phyloP scores from a whole-genome alignment of 2,329 filamentous ascomycete species.

The Endocalyx cinctus region DNA sequence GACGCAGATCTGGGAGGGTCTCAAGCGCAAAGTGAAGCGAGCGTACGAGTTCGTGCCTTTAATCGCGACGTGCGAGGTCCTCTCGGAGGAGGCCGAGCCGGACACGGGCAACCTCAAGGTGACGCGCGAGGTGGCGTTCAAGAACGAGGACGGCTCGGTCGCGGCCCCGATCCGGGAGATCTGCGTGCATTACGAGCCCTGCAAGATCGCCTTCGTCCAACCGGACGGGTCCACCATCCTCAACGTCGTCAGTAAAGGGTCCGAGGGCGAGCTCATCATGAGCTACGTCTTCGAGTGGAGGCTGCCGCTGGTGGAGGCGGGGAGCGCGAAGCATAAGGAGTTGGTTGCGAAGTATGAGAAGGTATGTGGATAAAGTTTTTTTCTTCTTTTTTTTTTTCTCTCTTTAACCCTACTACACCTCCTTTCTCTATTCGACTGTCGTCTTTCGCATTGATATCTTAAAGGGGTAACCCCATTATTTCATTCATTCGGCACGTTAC shows the following conservation, averaged over 20 bases:
- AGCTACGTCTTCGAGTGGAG: conserved; percentile 33
- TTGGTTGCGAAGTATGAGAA: conserved; percentile 23
- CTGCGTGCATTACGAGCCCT: conserved; percentile 27
- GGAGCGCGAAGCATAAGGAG: conserved; percentile 20
- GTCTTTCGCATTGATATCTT: too few species aligned
- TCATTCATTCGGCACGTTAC: neutral
- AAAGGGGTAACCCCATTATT: neutral
- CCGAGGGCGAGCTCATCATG: conserved; percentile 26
- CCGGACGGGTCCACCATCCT: conserved; percentile 31
- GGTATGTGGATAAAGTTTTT: conserved; percentile 11
- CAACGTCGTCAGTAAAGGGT: conserved; percentile 28
- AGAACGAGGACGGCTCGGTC: conserved; percentile 7
- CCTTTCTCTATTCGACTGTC: neutral
- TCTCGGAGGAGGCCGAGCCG: conserved; percentile 21
- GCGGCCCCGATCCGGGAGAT: conserved; percentile 20
- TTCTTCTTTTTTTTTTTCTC: neutral
- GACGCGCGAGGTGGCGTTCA: conserved; percentile 27
- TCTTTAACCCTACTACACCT: neutral
- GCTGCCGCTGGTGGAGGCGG: conserved; percentile 23
- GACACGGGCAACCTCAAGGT: conserved; percentile 18
- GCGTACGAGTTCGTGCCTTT: conserved; percentile 33
- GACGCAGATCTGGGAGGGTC: conserved; percentile 31
- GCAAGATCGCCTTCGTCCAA: conserved; percentile 30
- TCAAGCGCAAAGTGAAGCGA: conserved; percentile 30
- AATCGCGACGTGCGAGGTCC: conserved; percentile 27